Evolutionary conservation across 139 green algal species (phyloP).

Genomic region (Coelastrella sp.): DNA sequence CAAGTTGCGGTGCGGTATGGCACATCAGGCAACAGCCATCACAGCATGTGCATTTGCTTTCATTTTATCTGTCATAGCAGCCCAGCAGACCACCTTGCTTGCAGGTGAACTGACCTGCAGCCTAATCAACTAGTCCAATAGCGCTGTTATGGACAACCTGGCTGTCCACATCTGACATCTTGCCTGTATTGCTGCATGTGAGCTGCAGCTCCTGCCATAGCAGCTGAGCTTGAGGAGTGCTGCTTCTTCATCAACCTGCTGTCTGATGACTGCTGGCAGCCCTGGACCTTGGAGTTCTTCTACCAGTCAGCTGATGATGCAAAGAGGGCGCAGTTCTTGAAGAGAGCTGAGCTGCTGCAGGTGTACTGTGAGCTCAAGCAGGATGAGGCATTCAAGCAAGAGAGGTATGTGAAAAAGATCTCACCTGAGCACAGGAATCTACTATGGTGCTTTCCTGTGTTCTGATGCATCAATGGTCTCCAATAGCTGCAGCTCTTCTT

Average conservation of each 20-base stretch:
- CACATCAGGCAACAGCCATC: no score
- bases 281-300: conserved; percentile 66
- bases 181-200: neutral
- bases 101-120: no score
- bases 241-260: conserved; percentile 63
- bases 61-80: no score
- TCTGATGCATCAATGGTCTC: neutral
- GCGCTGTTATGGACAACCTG: no score
- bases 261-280: conserved; percentile 58
- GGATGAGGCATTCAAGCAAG: conserved; percentile 43
- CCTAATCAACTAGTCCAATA: no score
- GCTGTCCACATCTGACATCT: neutral
- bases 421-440: no score
- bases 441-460: no score
- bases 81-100: no score
- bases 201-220: conserved; percentile 37
- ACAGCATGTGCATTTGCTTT: no score
- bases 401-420: neutral
- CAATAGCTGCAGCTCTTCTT: neutral
- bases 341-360: conserved; percentile 59
- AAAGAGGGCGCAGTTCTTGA: conserved; percentile 29
- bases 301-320: conserved; percentile 50
- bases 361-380: conserved; percentile 61
- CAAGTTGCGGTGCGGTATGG: no score
- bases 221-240: conserved; percentile 34